phyloP scores from a whole-genome alignment of 2,329 filamentous ascomycete species.

The Penicillium sp. region DNA sequence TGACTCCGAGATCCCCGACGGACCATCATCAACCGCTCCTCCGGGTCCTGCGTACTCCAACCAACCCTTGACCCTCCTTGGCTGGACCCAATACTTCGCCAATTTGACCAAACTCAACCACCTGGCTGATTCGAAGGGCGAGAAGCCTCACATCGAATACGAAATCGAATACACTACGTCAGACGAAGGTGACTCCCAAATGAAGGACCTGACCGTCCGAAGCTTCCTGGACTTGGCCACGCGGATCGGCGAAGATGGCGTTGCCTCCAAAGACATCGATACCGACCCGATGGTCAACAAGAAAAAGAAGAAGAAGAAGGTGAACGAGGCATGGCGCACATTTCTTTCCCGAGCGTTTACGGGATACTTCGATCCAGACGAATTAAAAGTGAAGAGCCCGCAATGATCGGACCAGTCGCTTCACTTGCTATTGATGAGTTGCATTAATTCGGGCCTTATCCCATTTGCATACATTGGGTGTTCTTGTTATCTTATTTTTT shows the following conservation, averaged over 20 bases:
- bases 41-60: conserved; percentile 89
- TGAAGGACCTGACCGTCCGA: conserved; percentile 80
- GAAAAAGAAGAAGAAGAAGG: conserved; percentile 36
- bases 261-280: conserved; percentile 24
- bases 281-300: conserved; percentile 32
- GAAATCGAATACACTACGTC: conserved; percentile 80
- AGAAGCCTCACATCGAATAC: conserved; percentile 58
- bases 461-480: conserved; percentile 10
- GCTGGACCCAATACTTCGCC: conserved; percentile 88
- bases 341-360: conserved; percentile 81
- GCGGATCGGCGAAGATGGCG: conserved; percentile 61
- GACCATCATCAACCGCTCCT: conserved; percentile 67
- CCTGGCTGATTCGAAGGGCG: conserved; percentile 46
- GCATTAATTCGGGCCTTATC: conserved; percentile 3
- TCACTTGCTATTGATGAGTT: conserved; percentile 7
- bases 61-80: conserved; percentile 73
- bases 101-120: conserved; percentile 87
- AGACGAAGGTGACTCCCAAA: conserved; percentile 68
- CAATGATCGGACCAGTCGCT: background rate
- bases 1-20: conserved; percentile 63
- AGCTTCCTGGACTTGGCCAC: conserved; percentile 78
- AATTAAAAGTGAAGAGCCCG: conserved; percentile 49
- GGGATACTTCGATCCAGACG: conserved; percentile 63
- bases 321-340: conserved; percentile 70
- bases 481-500: background rate